A percentile compares a stretch with the other conserved stretches of the same genome.
phyloP scores from a whole-genome alignment of 2,329 filamentous ascomycete genomes.

The Aureobasidium sp. region DNA sequence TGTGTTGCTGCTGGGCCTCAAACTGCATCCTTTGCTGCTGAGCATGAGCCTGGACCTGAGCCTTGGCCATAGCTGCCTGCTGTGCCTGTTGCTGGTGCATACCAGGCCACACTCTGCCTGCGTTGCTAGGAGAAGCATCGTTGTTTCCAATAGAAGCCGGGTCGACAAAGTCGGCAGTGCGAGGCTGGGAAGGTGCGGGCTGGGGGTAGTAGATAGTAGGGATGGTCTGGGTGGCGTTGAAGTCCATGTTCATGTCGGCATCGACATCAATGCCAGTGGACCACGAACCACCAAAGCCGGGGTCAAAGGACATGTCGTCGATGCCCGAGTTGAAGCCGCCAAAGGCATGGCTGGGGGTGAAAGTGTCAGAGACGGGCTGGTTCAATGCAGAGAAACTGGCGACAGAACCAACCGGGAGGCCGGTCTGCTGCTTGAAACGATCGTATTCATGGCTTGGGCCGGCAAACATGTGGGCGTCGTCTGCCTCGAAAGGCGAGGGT shows the following conservation, averaged over 20 bases:
- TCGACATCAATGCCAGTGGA: conserved; percentile 44
- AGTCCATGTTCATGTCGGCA: conserved; percentile 62
- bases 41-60: conserved; percentile 28
- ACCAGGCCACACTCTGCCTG: conserved; percentile 74
- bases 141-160: conserved; percentile 65
- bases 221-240: conserved; percentile 42
- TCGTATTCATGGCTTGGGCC: conserved; percentile 88
- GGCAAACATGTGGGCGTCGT: conserved; percentile 31
- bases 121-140: conserved; percentile 48
- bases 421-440: conserved; percentile 91
- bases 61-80: conserved; percentile 51
- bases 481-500: conserved; percentile 27
- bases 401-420: conserved; percentile 77
- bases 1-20: conserved; percentile 23
- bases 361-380: conserved; percentile 29
- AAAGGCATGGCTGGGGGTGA: conserved; percentile 57
- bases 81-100: conserved; percentile 88
- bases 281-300: conserved; percentile 50
- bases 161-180: conserved; percentile 56
- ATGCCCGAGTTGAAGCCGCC: conserved; percentile 48
- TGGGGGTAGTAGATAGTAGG: conserved; percentile 58
- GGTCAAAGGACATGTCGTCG: conserved; percentile 59
- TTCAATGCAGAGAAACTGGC: conserved; percentile 74
- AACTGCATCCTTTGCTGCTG: conserved; percentile 39
- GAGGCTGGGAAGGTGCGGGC: conserved; percentile 28